Evolutionary conservation across 345 rosid species (phyloP).

Genomic region (Salix viminalis): DNA sequence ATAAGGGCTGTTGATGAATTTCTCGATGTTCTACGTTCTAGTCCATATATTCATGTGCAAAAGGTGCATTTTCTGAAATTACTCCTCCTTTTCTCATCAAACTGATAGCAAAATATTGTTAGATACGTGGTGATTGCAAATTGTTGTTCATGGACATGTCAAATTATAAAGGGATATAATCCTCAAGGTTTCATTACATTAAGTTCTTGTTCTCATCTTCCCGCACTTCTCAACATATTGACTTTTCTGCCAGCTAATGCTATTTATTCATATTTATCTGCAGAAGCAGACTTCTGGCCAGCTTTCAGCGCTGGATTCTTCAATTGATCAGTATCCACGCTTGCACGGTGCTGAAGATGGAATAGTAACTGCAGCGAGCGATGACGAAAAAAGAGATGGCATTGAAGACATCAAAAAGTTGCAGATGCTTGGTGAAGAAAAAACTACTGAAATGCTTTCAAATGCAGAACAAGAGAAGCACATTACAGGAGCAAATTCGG

Average conservation of each 20-base stretch:
- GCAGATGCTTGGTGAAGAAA: background rate
- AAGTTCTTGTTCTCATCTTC: background rate
- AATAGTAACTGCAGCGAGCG: constrained; percentile 55
- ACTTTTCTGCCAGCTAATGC: background rate
- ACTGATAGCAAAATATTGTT: background rate
- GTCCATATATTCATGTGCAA: constrained; percentile 60
- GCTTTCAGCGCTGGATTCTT: constrained; percentile 33
- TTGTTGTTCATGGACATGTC: background rate
- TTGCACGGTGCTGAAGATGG: constrained; percentile 60
- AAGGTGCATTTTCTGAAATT: constrained; percentile 33
- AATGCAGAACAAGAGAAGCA: constrained; percentile 23
- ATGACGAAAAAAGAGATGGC: constrained; percentile 28
- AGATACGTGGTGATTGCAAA: background rate
- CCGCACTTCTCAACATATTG: background rate
- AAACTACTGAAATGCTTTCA: constrained; percentile 6
- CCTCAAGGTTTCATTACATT: background rate
- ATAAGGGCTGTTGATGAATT: constrained; percentile 73
- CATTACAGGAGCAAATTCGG: constrained; percentile 18
- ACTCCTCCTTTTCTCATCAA: background rate
- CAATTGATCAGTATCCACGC: constrained; percentile 67
- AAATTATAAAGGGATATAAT: background rate
- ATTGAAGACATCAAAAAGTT: background rate
- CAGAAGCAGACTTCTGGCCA: constrained; percentile 30
- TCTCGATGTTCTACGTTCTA: constrained; percentile 55
- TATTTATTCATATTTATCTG: constrained; percentile 6